These are phyloP conservation scores for Arthrobotrys iridis DNA, from an alignment of 2,329 filamentous ascomycete genomes.

Conservation along the genomic window DNA sequence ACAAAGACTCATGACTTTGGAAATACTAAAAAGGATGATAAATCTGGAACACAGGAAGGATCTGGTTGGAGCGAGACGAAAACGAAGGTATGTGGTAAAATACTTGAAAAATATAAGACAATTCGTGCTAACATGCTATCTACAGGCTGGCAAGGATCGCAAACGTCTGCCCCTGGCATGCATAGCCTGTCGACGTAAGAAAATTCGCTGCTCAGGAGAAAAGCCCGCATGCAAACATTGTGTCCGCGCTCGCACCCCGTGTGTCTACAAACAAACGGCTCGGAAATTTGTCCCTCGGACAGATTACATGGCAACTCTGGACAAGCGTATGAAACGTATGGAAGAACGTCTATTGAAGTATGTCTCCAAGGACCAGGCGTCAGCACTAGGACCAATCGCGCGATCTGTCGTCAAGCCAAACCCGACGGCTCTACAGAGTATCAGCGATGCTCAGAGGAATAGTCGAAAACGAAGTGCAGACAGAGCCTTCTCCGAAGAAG, in stretches of 20 bases:
- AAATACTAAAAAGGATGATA: constrained; percentile 61
- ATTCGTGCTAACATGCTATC: constrained; percentile 37
- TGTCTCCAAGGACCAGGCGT: constrained; percentile 85
- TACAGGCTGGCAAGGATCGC: constrained; percentile 84
- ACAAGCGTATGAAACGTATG: constrained; percentile 95
- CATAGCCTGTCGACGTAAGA: constrained; percentile 94
- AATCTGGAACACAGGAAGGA: constrained; percentile 69
- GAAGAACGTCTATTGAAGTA: constrained; percentile 97
- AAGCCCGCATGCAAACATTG: constrained; percentile 98
- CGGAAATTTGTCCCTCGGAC: constrained; percentile 92
- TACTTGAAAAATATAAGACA: not conserved
- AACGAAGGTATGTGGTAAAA: constrained; percentile 68
- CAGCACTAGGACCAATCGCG: constrained; percentile 73
- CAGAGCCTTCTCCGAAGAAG: constrained; percentile 78
- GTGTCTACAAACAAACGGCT: constrained; percentile 96
- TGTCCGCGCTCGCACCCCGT: constrained; percentile 87
- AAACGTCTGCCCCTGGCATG: constrained; percentile 93
- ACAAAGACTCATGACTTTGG: constrained; percentile 58
- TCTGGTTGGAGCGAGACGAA: constrained; percentile 84
- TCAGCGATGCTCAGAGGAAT: constrained; percentile 64
- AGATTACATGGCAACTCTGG: constrained; percentile 99
- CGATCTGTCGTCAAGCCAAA: constrained; percentile 86
- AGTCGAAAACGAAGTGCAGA: constrained; percentile 84
- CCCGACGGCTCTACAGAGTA: constrained; percentile 67
- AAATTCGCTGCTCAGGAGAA: constrained; percentile 96